Evolutionary conservation across 1,284 basidiomycete species (phyloP), one percentile per base, ranked within the genome.

Genomic region (Sanghuangporus weigelae): DNA sequence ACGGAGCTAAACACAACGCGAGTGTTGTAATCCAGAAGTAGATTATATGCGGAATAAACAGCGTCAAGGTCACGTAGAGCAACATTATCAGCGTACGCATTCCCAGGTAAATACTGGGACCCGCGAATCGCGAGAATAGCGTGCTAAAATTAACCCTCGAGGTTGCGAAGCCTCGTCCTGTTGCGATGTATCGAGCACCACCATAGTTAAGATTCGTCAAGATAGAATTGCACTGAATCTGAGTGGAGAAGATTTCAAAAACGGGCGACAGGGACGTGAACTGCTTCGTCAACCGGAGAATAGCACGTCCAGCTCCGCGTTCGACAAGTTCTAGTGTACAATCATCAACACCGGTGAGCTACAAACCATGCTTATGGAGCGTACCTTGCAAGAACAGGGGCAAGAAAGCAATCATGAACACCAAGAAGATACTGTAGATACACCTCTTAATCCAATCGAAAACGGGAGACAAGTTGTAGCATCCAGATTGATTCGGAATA

Each of bases 171-270:
- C 95, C 95, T 84, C 95, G 92, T 63, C 95, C 95, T n/a, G 95
- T 98, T n/a, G 95, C 95, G 69, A 98, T 98, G 76, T 97, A 98
- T 66, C 95, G 86, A 59, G 95, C 95, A 65, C 95, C 95, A 76
- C 95, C 95, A 67, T 96, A 96, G 3, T 93, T 95, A 78, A 97
- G 79, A 77, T 97, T 95, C 76, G 89, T 96, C 69, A 96, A 77
- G 73, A 97, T 95, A 36, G 95, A 97, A 72, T 98, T 93, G 59
- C 94, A 94, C 74, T 95, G 94, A 72, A 98, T 97, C 76, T 97
- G 95, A 0, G 95, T 97, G 23, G 92, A 91, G 79, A 97, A 98
- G 58, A 98, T 89, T 74, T 98, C 95, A 75, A 98, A 98, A 42
- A 95, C 83, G 1, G 94, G 94, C n/a, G 95, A 96, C 8, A 95